phyloP scores from a whole-genome alignment of 1,139 yeast species.

The Meyerozyma carpophila region DNA sequence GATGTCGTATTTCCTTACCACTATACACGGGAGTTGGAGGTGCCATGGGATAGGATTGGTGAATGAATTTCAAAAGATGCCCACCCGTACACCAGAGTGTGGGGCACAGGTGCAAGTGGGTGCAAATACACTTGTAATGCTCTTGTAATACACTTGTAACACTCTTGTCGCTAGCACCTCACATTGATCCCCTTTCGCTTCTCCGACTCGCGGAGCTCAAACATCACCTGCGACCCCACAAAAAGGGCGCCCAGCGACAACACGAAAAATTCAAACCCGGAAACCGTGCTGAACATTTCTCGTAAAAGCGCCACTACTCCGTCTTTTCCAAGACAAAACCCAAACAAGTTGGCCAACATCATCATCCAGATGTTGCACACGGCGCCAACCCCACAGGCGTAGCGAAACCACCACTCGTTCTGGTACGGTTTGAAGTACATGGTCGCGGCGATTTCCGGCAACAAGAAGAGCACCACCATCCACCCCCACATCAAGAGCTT shows the following conservation, averaged over 20 bases:
- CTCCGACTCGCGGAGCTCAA: constrained; percentile 84
- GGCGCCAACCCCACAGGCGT: constrained; percentile 81
- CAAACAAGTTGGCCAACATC: constrained; percentile 95
- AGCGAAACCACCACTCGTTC: constrained; percentile 67
- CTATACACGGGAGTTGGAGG: constrained; percentile 44
- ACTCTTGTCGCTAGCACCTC: constrained; percentile 50
- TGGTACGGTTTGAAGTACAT: constrained; percentile 35
- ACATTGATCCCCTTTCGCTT: constrained; percentile 77
- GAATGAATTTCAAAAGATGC: neutral
- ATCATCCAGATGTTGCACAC: constrained; percentile 92
- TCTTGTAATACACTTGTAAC: neutral
- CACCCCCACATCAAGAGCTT: constrained; percentile 92
- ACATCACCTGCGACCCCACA: constrained; percentile 90
- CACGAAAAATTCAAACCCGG: constrained; percentile 64
- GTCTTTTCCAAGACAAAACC: constrained; percentile 88
- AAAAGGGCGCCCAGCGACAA: constrained; percentile 64
- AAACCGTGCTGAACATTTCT: constrained; percentile 66
- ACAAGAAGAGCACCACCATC: constrained; percentile 77
- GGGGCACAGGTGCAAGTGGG: too few species aligned
- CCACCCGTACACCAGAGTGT: neutral
- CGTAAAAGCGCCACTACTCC: constrained; percentile 64
- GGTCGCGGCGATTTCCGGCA: constrained; percentile 83
- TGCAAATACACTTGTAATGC: neutral
- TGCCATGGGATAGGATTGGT: constrained; percentile 24
- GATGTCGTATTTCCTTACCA: constrained; percentile 22